Percentiles rank a stretch among this genome's conserved stretches.
phyloP scores from a whole-genome alignment of 2,329 filamentous ascomycete genomes.

The Dichotomopilus funicola region DNA sequence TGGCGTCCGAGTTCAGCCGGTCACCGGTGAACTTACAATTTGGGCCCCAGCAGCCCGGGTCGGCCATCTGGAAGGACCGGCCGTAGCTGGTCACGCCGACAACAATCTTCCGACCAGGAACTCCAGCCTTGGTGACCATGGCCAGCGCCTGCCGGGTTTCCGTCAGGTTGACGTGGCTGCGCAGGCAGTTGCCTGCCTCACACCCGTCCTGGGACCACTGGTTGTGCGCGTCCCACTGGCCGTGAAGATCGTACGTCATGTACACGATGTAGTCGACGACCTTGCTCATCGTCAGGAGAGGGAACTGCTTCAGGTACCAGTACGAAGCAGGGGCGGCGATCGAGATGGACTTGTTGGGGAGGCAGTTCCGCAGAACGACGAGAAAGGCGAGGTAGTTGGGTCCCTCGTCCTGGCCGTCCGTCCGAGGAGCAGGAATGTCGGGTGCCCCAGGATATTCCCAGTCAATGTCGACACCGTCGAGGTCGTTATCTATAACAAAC shows the following conservation, averaged over 20 bases:
- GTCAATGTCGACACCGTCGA: slow-evolving; percentile 38
- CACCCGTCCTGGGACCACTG: slow-evolving; percentile 23
- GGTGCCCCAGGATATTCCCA: slow-evolving; percentile 34
- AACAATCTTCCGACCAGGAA: slow-evolving; percentile 13
- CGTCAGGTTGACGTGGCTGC: slow-evolving; percentile 15
- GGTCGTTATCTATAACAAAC: slow-evolving; percentile 33
- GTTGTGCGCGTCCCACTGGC: slow-evolving; percentile 27
- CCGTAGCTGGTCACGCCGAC: slow-evolving; percentile 20
- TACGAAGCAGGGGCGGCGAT: slow-evolving; percentile 24
- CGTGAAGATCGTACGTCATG: slow-evolving; percentile 35
- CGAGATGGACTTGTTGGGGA: slow-evolving; percentile 14
- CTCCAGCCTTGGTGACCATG: slow-evolving; percentile 22
- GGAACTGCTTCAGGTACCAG: slow-evolving; percentile 28
- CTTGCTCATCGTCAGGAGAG: slow-evolving; percentile 21
- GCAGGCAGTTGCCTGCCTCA: slow-evolving; percentile 20
- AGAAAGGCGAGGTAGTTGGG: slow-evolving; percentile 31
- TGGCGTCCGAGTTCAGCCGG: slow-evolving; percentile 1
- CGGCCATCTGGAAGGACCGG: slow-evolving; percentile 17
- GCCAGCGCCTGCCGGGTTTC: slow-evolving; percentile 8
- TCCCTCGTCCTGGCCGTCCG: slow-evolving; percentile 24
- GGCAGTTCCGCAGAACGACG: slow-evolving; percentile 9
- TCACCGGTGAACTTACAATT: slow-evolving; percentile 15
- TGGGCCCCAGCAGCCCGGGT: slow-evolving; percentile 7
- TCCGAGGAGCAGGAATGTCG: slow-evolving; percentile 31
- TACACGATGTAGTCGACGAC: slow-evolving; percentile 29